These are phyloP conservation scores for Tulasnella sp. DNA, from an alignment of 768 basidiomycete genomes.

Conservation along the genomic window DNA sequence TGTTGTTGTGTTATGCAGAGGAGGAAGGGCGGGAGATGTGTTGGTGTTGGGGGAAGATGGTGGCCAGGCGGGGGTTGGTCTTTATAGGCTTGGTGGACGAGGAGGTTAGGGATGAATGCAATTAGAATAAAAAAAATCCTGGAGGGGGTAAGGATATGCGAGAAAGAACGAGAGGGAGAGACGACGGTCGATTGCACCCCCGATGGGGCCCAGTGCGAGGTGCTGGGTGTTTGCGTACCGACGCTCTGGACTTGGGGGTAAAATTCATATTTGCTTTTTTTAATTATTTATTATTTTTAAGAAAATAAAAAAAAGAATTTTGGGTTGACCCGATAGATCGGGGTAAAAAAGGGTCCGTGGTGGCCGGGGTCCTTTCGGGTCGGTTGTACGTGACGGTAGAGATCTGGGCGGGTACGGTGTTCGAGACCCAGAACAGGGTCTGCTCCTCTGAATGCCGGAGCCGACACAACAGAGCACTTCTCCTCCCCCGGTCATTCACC, in stretches of 20 bases:
- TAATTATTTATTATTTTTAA: background rate
- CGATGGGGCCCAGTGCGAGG: background rate
- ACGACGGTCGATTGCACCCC: background rate
- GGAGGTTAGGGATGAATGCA: background rate
- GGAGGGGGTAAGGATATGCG: background rate
- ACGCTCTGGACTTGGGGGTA: background rate
- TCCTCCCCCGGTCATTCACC: background rate
- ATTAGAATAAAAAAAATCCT: background rate
- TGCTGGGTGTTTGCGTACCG: background rate
- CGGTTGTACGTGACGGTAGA: background rate
- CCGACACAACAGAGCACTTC: background rate
- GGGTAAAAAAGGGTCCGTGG: background rate
- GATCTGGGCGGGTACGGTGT: conserved; percentile 1
- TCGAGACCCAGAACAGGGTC: background rate
- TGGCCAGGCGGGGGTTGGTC: background rate
- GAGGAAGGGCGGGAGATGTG: background rate
- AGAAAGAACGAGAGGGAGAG: background rate
- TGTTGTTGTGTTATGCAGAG: background rate
- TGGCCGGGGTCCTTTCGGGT: background rate
- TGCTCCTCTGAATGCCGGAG: background rate
- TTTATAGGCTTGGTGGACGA: background rate
- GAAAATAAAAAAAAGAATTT: background rate
- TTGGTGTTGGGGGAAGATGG: background rate
- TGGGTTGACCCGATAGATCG: conserved; percentile 4
- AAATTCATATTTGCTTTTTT: background rate